Base-by-base conservation (phyloP, 1,139 yeast genomes). In the Debaryomyces psychrophilus region DNA sequence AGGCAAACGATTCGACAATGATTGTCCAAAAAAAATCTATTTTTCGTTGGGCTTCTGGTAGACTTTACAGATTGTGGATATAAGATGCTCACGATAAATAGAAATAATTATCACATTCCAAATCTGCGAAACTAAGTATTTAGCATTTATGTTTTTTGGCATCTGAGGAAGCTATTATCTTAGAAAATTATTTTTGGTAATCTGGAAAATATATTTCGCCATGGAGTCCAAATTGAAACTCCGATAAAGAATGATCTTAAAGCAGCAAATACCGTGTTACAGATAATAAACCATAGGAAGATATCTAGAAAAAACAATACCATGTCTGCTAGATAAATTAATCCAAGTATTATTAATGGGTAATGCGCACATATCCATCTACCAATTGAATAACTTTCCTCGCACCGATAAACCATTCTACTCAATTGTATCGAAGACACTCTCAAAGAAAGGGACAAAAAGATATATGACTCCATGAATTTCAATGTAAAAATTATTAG, bases 81-180 rank as follows among this genome's bases (percentile, higher is more conserved):
- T 77, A 69, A 93, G 78, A 69, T 92, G 98, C 73, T 92, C 98
- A 76, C 98, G 89, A 83, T 92, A 92, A 97, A 92, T 92, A 53
- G 97, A 90, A 61, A 92, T 92, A 60, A 92, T 95, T 69, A 92
- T 87, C 46, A 99, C 99, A 68, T 93, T 93, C 99, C 99, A 93
- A 61, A 93, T 92, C 77, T 93, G 99, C 40, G 98, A 90, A 64
- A 93, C 68, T 95, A 80, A 56, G 93, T 98, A 82, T 93, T 93
- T 59, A 99, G 99, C 73, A 93, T 93, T 77, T 93, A 93, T 76
- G 93, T 93, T 90, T n/a, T 75, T 93, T 99, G 98, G 93, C 93
- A 69, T 93, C 99, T 56, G 97, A 89, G 36, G 99, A 93, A 41
- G 98, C 98, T 70, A 93, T 82, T 57, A 93, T 84, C 83, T 93